Evolutionary conservation across 768 basidiomycete species (phyloP), one percentile per base, ranked within the genome.

Genomic region (Lentinula guzmanii): DNA sequence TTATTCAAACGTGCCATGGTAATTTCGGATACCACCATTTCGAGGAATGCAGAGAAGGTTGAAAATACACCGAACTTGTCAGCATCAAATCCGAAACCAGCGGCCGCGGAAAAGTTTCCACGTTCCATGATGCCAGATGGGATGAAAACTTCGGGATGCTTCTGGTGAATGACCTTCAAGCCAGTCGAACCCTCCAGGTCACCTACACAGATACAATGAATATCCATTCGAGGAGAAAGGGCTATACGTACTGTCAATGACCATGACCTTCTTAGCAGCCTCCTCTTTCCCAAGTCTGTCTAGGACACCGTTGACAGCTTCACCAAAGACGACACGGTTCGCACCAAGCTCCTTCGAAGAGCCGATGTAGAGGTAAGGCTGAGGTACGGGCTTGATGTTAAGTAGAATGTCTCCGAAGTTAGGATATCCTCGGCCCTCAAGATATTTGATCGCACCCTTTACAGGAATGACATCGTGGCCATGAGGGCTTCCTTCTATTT

Each of bases 1-100:
- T 89, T 81, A 73, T 95, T 95, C 71, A 95, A 73, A 58, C 93
- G 84, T n/a, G 93, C 93, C 93, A 94, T 95, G 10, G 93, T 94
- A 56, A 93, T 76, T 72, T 95, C 93, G 4, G 91, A 93, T 58
- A 95, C 73, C 53, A 90, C 79, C 93, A 94, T 94, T 81, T 95
- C 93, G 61, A 93, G 79, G 81, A 95, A 95, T 3, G 93, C 92
- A 53, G 89, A 90, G 76, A 95, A 95, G 4, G 93, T 94, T 28
- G 91, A 91, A 77, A 92, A 92, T 60, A 93, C 90, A 63, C 93
- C 92, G 62, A 88, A 90, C 73, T 92, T 93, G 68, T 92, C 82
- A 24, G 81, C 72, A 41, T 86, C 88, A 69, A 92, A 93, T 45
- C 93, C 93, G 69, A 94, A 95, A 11, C 93, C 92, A 24, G 91